phyloP scores from a whole-genome alignment of 1,284 basidiomycete genomes.

The Fomitopsis palustris region DNA sequence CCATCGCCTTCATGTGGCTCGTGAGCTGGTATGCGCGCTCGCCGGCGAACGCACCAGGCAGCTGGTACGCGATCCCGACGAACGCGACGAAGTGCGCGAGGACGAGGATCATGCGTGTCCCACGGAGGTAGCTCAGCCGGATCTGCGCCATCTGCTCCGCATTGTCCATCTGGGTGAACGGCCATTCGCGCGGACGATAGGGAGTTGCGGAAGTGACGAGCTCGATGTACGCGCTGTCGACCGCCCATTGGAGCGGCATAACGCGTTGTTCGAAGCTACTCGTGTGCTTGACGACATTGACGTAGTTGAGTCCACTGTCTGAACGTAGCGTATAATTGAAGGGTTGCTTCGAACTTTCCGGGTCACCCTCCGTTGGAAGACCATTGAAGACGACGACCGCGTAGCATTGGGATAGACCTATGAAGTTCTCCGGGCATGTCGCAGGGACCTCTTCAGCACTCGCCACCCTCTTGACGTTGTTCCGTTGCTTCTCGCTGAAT shows the following conservation, averaged over 20 bases:
- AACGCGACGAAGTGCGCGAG: constrained; percentile 64
- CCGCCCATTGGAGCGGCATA: constrained; percentile 73
- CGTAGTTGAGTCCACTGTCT: constrained; percentile 59
- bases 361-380: constrained; percentile 37
- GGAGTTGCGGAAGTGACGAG: constrained; percentile 51
- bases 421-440: constrained; percentile 73
- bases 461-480: constrained; percentile 43
- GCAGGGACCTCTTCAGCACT: constrained; percentile 46
- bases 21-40: constrained; percentile 62
- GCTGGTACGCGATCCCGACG: constrained; percentile 68
- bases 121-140: constrained; percentile 59
- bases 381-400: constrained; percentile 63
- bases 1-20: constrained; percentile 72
- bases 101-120: constrained; percentile 55
- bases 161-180: constrained; percentile 66
- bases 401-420: constrained; percentile 65
- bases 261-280: constrained; percentile 69
- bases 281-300: constrained; percentile 61
- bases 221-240: constrained; percentile 71
- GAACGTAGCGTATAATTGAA: constrained; percentile 73
- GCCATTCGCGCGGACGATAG: constrained; percentile 63
- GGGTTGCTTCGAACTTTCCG: constrained; percentile 30
- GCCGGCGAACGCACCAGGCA: constrained; percentile 60
- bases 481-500: constrained; percentile 42
- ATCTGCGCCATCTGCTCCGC: constrained; percentile 50